Evolutionary conservation across 116 monocot genomes (phyloP), one percentile per base, ranked within the genome.

Genomic region (Phalaenopsis hybrid): DNA sequence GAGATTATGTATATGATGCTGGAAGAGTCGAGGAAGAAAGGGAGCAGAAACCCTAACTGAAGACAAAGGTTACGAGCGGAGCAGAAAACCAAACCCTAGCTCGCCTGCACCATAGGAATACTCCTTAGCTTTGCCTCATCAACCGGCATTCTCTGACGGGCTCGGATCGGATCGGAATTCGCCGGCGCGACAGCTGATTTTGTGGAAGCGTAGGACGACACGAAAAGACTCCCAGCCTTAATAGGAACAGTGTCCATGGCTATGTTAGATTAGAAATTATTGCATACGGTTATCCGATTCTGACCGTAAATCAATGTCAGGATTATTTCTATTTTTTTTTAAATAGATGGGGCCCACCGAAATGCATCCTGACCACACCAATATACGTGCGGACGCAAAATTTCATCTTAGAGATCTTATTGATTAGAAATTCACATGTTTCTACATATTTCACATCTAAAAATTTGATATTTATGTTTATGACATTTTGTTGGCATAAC

Each of bases 21-120:
- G 20, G 45, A 45, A 28, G 44, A 31, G 20, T 17, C 1, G 8
- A 75, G 44, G 45, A 45, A 75, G 45, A 17, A 45, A 45, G 2
- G 44, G 45, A 75, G 28, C 28, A 68, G 44, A 74, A 74, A 75
- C 75, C 72, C 75, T 75, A 75, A 46, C 21, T 44, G 46, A 25
- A 33, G n/a, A 75, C n/a, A 18, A 20, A 75, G 33, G 6, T 7
- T 41, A 45, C 45, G 46, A 75, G 20, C 44, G 46, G 44, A 75
- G 75, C 8, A 33, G n/a, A 4, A 75, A 75, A 45, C n/a, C 44
- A 45, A 75, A 45, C 44, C 41, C 18, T 75, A 75, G 75, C 5
- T 44, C 46, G 45, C 75, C 75, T 20, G 75, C 44, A 44, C n/a
- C 46, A 0, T 46, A n/a, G 15, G 46, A 16, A 4, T 72, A 16